Percentiles rank a stretch among this genome's conserved stretches.
phyloP scores from a whole-genome alignment of 192 early-diverging fungal species.

The Diversispora eburnea region DNA sequence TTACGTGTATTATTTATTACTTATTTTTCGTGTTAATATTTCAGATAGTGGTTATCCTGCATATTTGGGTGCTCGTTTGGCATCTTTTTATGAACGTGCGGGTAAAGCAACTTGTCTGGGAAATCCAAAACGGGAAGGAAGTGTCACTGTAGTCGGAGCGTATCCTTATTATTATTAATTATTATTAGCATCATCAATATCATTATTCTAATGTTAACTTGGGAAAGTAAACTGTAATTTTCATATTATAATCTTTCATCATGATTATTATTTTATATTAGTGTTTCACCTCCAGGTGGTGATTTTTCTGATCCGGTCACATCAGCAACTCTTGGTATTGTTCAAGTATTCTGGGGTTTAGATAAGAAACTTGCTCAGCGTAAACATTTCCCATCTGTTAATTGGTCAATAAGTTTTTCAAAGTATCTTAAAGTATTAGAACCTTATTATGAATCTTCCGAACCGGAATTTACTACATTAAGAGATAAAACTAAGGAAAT shows the following conservation, averaged over 20 bases:
- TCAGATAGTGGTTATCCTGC: slow-evolving; percentile 95
- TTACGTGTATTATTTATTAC: neutral
- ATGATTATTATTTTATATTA: slow-evolving; percentile 27
- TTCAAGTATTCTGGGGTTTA: slow-evolving; percentile 99
- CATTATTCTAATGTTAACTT: neutral
- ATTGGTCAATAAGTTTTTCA: slow-evolving; percentile 97
- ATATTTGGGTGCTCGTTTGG: slow-evolving; percentile 97
- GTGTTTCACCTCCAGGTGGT: slow-evolving; percentile 99
- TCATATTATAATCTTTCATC: neutral
- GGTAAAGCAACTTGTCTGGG: slow-evolving; percentile 97
- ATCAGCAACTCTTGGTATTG: slow-evolving; percentile 93
- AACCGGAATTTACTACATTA: slow-evolving; percentile 89
- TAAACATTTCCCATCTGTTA: slow-evolving; percentile 99
- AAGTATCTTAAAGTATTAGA: slow-evolving; percentile 98
- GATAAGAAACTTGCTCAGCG: slow-evolving; percentile 99
- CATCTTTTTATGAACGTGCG: slow-evolving; percentile 99
- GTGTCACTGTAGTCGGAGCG: slow-evolving; percentile 97
- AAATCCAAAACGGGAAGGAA: slow-evolving; percentile 88
- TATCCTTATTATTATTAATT: slow-evolving; percentile 35
- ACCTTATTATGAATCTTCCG: slow-evolving; percentile 89
- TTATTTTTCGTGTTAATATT: slow-evolving; percentile 7
- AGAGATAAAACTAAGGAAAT: slow-evolving; percentile 97
- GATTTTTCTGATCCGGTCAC: slow-evolving; percentile 99
- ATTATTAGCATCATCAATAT: too few relatives aligned
- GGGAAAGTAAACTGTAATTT: neutral